Percentiles rank a stretch among this genome's conserved stretches.
These are phyloP conservation scores for Reticulascus tulasneorum DNA, from an alignment of 2,329 filamentous ascomycete genomes.

Conservation along the genomic window DNA sequence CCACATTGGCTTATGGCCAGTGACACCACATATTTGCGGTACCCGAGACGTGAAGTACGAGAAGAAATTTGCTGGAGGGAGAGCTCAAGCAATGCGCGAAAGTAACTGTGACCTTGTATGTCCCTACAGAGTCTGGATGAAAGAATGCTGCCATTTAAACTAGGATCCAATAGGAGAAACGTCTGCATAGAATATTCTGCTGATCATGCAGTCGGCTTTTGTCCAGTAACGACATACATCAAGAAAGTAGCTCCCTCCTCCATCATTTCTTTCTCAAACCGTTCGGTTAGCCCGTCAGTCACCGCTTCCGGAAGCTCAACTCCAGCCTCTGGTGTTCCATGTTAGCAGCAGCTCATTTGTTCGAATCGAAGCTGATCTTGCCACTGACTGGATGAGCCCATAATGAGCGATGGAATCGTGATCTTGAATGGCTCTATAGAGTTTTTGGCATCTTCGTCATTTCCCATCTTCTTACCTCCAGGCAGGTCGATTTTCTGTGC, in stretches of 20 bases:
- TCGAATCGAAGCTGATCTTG: too few relatives aligned
- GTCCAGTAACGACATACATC: background rate
- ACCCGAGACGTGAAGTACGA: too few relatives aligned
- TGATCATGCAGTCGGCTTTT: background rate
- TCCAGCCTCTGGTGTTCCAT: background rate
- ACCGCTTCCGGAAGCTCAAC: background rate
- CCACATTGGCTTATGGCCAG: too few relatives aligned
- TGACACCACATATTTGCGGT: too few relatives aligned
- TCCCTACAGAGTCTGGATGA: too few relatives aligned
- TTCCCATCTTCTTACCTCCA: background rate
- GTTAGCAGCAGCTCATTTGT: background rate
- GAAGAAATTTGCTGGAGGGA: too few relatives aligned
- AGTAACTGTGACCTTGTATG: too few relatives aligned
- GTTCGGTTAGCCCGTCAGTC: slow-evolving; percentile 1
- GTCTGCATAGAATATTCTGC: too few relatives aligned
- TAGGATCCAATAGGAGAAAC: too few relatives aligned
- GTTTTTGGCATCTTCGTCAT: background rate
- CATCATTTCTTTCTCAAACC: slow-evolving; percentile 9
- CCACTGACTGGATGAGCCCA: background rate
- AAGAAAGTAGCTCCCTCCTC: slow-evolving; percentile 3
- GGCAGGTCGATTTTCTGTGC: slow-evolving; percentile 2
- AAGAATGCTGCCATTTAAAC: too few relatives aligned
- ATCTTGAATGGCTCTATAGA: slow-evolving; percentile 4
- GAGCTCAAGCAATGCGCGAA: too few relatives aligned
- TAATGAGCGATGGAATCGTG: background rate